A percentile compares a stretch with the other conserved stretches of the same genome.
Conservation (phyloP, 2,329 filamentous ascomycete species). For the Sporothrix mexicana region DNA sequence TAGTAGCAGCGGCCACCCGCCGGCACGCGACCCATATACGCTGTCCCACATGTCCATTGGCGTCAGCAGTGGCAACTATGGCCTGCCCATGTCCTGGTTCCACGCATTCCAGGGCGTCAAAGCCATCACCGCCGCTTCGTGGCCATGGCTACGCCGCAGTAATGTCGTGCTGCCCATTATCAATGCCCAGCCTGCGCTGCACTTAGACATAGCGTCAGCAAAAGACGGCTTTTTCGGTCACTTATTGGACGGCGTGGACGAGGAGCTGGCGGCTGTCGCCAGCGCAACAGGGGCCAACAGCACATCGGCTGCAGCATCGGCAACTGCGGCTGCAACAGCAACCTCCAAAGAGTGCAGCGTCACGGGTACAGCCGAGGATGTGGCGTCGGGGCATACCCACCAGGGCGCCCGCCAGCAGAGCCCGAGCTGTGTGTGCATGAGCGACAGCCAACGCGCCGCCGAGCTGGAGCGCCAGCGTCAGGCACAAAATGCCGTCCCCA, state of each 20-base stretch:
- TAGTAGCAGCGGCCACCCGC: constrained; percentile 17
- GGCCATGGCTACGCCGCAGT: constrained; percentile 67
- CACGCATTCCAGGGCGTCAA: constrained; percentile 72
- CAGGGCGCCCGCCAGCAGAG: background rate
- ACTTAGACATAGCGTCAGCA: constrained; percentile 62
- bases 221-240: constrained; percentile 65
- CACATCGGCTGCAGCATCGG: constrained; percentile 5
- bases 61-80: constrained; percentile 51
- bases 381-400: no score
- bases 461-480: background rate
- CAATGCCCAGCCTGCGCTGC: constrained; percentile 66
- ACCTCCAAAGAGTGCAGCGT: background rate
- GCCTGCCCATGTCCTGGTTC: constrained; percentile 68
- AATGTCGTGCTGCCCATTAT: constrained; percentile 65
- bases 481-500: background rate
- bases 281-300: background rate
- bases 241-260: constrained; percentile 62
- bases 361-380: background rate
- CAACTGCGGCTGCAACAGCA: background rate
- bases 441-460: constrained; percentile 16
- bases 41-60: constrained; percentile 30
- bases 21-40: constrained; percentile 21
- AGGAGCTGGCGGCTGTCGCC: constrained; percentile 54
- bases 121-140: constrained; percentile 66
- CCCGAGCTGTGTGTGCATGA: constrained; percentile 27